A percentile compares a stretch with the other conserved stretches of the same genome.
Evolutionary conservation across 371 early-diverging fungal genomes (phyloP).

Genomic region (Apophysomyces elegans): DNA sequence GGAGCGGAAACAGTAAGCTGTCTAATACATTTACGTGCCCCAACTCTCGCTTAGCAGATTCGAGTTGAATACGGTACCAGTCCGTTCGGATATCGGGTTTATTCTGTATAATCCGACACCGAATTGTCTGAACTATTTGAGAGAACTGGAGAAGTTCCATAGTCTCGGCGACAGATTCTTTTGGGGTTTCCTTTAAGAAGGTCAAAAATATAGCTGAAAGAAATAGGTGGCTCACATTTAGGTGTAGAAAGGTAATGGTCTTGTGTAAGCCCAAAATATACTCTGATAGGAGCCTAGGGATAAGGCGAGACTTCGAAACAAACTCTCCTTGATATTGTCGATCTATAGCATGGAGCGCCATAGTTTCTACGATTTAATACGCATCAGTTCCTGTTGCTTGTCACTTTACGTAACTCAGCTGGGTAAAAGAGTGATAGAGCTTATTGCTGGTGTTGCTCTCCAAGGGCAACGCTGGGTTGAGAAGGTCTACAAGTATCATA

Average conservation of each 20-base stretch:
- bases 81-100: conserved; percentile 18
- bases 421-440: conserved; percentile 18
- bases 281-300: conserved; percentile 10
- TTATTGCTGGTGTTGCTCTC: neutral
- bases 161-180: conserved; percentile 12
- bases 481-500: conserved; percentile 17
- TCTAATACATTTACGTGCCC: conserved; percentile 7
- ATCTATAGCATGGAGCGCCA: neutral
- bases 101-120: conserved; percentile 10
- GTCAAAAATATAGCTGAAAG: neutral
- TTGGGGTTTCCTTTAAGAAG: conserved; percentile 10
- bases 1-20: neutral
- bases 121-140: conserved; percentile 11
- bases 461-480: conserved; percentile 12
- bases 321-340: neutral
- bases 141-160: conserved; percentile 17
- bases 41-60: conserved; percentile 2
- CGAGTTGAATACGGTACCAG: conserved; percentile 4
- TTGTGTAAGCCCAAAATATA: conserved; percentile 16
- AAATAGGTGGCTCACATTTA: conserved; percentile 13
- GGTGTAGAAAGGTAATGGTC: conserved; percentile 18
- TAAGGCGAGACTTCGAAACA: neutral
- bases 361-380: neutral
- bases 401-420: conserved; percentile 4
- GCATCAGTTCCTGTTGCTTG: neutral